A percentile compares a stretch with the other conserved stretches of the same genome.
These are phyloP conservation scores for Melaleuca alternifolia DNA, from an alignment of 345 rosid genomes.

Conservation along the genomic window DNA sequence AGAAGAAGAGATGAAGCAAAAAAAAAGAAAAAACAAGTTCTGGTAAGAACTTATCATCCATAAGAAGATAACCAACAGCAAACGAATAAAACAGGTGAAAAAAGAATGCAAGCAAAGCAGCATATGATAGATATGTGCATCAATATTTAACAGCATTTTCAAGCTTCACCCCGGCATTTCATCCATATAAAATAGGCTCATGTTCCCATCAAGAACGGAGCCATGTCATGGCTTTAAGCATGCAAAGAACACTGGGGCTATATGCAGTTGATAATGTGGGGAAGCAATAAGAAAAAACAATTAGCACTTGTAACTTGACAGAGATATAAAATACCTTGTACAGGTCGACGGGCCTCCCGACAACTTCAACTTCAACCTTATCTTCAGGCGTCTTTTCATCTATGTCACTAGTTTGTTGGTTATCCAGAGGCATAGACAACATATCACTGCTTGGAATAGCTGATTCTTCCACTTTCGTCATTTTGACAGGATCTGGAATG, in stretches of 20 bases:
- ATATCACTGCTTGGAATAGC: constrained; percentile 17
- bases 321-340: constrained; percentile 51
- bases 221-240: background rate
- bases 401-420: constrained; percentile 21
- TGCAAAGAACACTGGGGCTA: background rate
- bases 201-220: background rate
- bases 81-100: background rate
- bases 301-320: background rate
- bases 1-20: background rate
- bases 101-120: background rate
- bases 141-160: background rate
- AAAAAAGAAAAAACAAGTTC: background rate
- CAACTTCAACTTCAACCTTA: constrained; percentile 56
- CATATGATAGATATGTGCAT: background rate
- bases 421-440: constrained; percentile 7
- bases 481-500: constrained; percentile 54
- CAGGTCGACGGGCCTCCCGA: constrained; percentile 94
- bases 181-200: background rate
- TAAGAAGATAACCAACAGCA: background rate
- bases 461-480: constrained; percentile 33
- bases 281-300: background rate
- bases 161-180: background rate
- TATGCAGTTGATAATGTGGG: background rate
- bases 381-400: constrained; percentile 36
- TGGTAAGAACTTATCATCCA: background rate